Evolutionary conservation across 768 basidiomycete species (phyloP).

Genomic region (Lactarius vividus): DNA sequence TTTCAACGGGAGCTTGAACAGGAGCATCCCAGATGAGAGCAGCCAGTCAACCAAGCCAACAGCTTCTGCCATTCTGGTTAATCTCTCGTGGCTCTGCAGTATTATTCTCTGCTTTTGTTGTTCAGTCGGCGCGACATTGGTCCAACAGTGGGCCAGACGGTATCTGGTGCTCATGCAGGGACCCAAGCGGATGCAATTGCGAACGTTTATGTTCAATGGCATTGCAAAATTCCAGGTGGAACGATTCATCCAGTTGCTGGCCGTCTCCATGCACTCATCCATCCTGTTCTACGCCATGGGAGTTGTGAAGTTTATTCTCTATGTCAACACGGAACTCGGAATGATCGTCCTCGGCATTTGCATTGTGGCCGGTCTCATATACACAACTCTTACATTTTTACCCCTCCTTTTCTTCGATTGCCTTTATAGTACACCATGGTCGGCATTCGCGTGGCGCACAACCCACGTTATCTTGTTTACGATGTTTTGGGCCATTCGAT

Average conservation of each 20-base stretch:
- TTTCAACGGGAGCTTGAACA: neutral
- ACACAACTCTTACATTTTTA: no score
- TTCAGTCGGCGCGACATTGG: constrained; percentile 14
- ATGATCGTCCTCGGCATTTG: no score
- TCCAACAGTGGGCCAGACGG: constrained; percentile 3
- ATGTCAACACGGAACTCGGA: no score
- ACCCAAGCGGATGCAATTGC: neutral
- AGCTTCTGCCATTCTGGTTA: constrained; percentile 1
- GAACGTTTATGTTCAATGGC: neutral
- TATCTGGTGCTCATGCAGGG: neutral
- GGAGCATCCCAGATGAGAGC: neutral
- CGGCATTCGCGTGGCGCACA: no score
- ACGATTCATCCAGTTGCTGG: neutral
- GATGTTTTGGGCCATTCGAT: no score
- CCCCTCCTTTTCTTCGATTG: no score
- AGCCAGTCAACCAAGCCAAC: neutral
- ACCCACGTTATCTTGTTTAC: no score
- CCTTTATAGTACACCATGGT: no score
- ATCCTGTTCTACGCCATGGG: constrained; percentile 5
- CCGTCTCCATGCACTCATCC: constrained; percentile 1
- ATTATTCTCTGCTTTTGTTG: constrained; percentile 1
- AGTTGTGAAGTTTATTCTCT: no score
- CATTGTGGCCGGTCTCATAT: no score
- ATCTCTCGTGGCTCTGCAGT: constrained; percentile 19
- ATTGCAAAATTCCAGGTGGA: neutral